Base-by-base conservation (phyloP, 139 green algal species). In the Astrephomene gubernaculifera region DNA sequence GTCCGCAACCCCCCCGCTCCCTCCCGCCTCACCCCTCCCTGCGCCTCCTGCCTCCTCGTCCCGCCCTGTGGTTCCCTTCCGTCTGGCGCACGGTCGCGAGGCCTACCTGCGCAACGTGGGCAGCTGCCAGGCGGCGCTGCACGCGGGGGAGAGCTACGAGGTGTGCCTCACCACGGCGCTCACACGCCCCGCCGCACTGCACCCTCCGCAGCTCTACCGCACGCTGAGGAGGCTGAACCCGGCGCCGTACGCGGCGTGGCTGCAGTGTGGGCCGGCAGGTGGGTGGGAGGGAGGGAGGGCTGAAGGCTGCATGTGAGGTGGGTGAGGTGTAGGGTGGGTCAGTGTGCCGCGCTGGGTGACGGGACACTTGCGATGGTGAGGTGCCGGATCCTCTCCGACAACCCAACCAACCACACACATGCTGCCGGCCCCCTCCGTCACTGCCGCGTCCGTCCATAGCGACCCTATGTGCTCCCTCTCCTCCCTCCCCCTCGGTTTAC, bases 111-210 rank as follows among this genome's bases (percentile, higher is more conserved):
- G 21, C 6, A 95, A 98, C 86, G 89, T 99, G 4, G 65, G 79
- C 6, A 81, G 87, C 43, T 98, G 95, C 88, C 83, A 92, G 81
- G 88, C 94, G 71, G 92, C 90, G 25, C 90, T 98, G 86, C n/a
- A 88, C 25, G 90, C 88, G 9, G 97, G 97, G 2, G 95, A 99
- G 31, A 98, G 92, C 67, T 99, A 99, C 90, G 97, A 99, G 91
- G 88, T 99, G 41, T 99, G 97, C 86, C 92, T 99, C 45, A 99
- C 97, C 31, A 99, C 93, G 0, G 71, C 84, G 45, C 84, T 97
- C 0, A 36, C 80, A 29, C 68, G 90, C 22, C 43, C 17, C 19
- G 35, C 39, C 1, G 76, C 86, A 10, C 57, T 75, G 2, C 67
- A 93, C 14, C 84, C 95, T 0, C 71, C 81, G 22, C 9, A 33